Evolutionary conservation across 495 filamentous ascomycete species (phyloP).

Genomic region (Aspergillus egyptiacus): DNA sequence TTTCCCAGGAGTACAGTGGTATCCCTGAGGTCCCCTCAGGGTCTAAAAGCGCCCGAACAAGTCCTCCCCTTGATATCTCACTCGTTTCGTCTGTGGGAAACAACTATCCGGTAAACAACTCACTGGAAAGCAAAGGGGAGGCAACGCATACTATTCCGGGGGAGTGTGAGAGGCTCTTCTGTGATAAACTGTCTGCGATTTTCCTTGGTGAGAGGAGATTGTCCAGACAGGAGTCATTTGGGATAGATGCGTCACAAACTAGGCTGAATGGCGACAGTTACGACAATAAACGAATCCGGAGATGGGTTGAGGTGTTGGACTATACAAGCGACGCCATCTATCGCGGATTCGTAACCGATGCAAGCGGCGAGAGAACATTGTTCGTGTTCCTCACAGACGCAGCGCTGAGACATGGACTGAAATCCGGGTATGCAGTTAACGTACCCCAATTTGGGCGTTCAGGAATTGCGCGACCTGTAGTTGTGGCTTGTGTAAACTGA

Average conservation of each 20-base stretch:
- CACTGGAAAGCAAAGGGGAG: conserved; percentile 64
- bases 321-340: conserved; percentile 77
- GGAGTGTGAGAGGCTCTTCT: conserved; percentile 99
- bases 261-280: conserved; percentile 22
- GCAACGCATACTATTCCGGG: conserved; percentile 91
- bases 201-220: conserved; percentile 91
- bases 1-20: conserved; percentile 82
- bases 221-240: conserved; percentile 61
- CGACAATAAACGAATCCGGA: conserved; percentile 36
- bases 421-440: conserved; percentile 64
- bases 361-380: conserved; percentile 60
- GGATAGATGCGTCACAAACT: conserved; percentile 59
- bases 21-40: conserved; percentile 92
- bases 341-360: conserved; percentile 69
- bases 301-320: conserved; percentile 81
- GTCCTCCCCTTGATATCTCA: conserved; percentile 73
- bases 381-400: conserved; percentile 81
- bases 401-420: conserved; percentile 67
- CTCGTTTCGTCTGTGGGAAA: conserved; percentile 55
- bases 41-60: conserved; percentile 67
- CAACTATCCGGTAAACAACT: conserved; percentile 34
- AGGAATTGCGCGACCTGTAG: background rate
- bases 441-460: background rate
- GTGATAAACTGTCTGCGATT: conserved; percentile 81
- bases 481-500: conserved; percentile 12